Base-by-base conservation (phyloP, 202 grass and related monocot species). In the Cymbopogon flexuosus region DNA sequence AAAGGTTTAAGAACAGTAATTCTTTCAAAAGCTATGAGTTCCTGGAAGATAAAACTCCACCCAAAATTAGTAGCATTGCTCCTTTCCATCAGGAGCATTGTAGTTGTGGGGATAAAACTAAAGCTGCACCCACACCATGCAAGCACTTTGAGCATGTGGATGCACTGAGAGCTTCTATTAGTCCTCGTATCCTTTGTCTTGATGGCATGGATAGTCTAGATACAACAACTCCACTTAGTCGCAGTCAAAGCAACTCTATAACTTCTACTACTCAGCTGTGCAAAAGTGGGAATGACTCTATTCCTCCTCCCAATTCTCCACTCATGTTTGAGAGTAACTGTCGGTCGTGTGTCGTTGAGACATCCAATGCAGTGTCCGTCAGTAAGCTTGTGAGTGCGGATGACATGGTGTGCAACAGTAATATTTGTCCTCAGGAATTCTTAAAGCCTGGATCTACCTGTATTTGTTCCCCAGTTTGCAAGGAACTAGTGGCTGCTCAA, bases 401-500 rank as follows among this genome's bases (percentile, higher is more conserved):
- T 82, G 61, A 37, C 5, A 65, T 81, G 73, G 42, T 27, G 27
- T 30, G 72, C 77, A 73, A 30, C 45, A 76, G 52, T 46, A 23
- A 65, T 76, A 56, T 68, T 70, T 84, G 41, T 65, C 65, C 61
- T 56, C 41, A 51, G 82, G 73, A 52, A 79, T 72, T 60, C 18
- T 62, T 46, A 35, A 54, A 74, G 14, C 46, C 34, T 60, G 37
- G 80, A 46, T 80, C 43, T 83, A 29, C 27, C 12, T 18, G 62
- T 30, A 45, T 18, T 13, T 70, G 43, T 82, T 64, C 41, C 40
- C 31, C 84, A 54, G 29, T 82, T 57, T 45, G 9, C 65, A 84
- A 68, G 62, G 66, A 79, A 35, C 49, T 40, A 87, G 43, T 86
- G 51, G 75, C 88, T 78, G 85, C 76, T 88, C 76, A 58, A 62